These are phyloP conservation scores for Tolypocladium endophyticum DNA, from an alignment of 2,329 filamentous ascomycete species.

Conservation along the genomic window DNA sequence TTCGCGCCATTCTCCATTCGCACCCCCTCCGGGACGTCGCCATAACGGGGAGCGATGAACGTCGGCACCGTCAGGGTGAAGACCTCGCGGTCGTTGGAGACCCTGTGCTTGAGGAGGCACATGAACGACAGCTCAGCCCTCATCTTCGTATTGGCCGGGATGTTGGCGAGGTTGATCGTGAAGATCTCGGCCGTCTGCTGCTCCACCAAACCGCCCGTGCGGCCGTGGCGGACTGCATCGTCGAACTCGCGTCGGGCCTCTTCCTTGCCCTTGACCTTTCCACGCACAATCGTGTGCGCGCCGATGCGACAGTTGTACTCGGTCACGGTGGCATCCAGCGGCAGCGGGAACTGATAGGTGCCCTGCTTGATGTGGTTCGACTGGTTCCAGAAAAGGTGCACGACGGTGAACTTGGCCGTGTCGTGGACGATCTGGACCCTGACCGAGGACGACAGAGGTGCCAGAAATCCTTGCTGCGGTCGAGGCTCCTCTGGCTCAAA, in stretches of 20 bases:
- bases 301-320: conserved; percentile 4
- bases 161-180: conserved; percentile 6
- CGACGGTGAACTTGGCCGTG: conserved; percentile 2
- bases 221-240: not conserved
- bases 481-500: not conserved
- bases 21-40: not conserved
- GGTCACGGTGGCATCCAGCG: conserved; percentile 1
- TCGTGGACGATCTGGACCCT: conserved; percentile 3
- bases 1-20: not conserved
- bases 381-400: conserved; percentile 2
- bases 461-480: not conserved
- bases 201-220: conserved; percentile 1
- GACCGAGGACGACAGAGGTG: conserved; percentile 1
- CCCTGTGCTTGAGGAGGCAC: conserved; percentile 4
- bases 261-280: conserved; percentile 5
- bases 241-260: conserved; percentile 3
- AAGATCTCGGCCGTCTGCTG: conserved; percentile 6
- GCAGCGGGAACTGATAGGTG: conserved; percentile 3
- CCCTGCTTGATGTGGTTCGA: conserved; percentile 1
- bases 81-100: not conserved
- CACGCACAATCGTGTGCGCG: conserved; percentile 1
- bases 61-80: conserved; percentile 5
- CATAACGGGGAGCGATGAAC: conserved; percentile 5
- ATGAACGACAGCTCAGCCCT: conserved; percentile 5
- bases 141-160: conserved; percentile 4